Base-by-base conservation (phyloP, 2,329 filamentous ascomycete genomes). In the Pezicula rhizophila region DNA sequence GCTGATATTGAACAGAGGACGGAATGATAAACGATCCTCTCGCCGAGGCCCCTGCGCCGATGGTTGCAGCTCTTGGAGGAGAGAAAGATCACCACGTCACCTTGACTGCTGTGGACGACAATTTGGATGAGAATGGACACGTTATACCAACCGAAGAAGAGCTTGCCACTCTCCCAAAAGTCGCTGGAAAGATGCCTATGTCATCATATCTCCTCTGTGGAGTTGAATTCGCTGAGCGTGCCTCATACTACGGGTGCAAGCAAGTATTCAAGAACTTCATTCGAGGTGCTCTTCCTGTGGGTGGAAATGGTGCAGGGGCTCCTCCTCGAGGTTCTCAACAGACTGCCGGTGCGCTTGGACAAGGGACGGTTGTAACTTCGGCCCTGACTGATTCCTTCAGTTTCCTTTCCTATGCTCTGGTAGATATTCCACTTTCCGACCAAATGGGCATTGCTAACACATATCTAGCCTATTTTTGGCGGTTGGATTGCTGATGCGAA, bases 171-270 rank as follows among this genome's bases (percentile, higher is more conserved):
- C 75, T 85, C 20, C 77, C 71, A 42, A 79, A 78, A 57, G 75
- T 85, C 20, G 79, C 80, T 14, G 82, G 80, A n/a, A 75, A 73
- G 61, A 80, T 89, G 55, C 80, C 82, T 44, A 82, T 78, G 79
- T 70, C 73, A 46, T 77, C 83, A 48, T 89, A 81, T 69, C 83
- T 82, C 26, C 79, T 89, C 50, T 84, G 83, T 42, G 82, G 87
- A 53, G 79, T 86, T 51, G 85, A 89, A 68, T 70, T 88, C 51
- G 86, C 82, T 69, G 85, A 89, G 68, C 81, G 85, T 42, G 88
- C 87, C 68, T 85, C 82, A n/a, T 89, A 87, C 76, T 89, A 89
- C 60, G 85, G 85, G 47, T 83, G 81, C 10, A 78, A 80, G 42
- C 76, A 73, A 0, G 67, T 60, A 6, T 81, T 81, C 63, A 73